These are phyloP conservation scores for Platanthera zijinensis DNA, from an alignment of 106 monocot species.

Conservation along the genomic window DNA sequence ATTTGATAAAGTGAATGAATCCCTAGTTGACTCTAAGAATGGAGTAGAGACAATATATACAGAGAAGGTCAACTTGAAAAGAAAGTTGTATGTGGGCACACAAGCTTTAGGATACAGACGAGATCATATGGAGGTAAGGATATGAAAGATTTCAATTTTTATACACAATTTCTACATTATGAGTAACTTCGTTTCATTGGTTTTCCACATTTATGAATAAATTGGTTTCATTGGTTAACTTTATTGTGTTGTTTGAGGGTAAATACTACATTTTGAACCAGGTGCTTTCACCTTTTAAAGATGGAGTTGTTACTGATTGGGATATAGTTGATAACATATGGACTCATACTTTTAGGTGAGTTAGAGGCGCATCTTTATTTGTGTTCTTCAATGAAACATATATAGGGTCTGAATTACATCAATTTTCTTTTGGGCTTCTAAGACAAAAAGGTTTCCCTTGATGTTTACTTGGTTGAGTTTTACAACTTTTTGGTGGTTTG, in stretches of 20 bases:
- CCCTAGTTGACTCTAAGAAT: slow-evolving; percentile 32
- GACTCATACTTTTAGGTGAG: slow-evolving; percentile 91
- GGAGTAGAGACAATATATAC: slow-evolving; percentile 20
- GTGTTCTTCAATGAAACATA: too few species aligned
- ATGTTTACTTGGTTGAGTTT: too few species aligned
- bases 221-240: not conserved
- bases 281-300: slow-evolving; percentile 88
- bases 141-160: not conserved
- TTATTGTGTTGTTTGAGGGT: not conserved
- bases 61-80: slow-evolving; percentile 38
- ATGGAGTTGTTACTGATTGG: slow-evolving; percentile 85
- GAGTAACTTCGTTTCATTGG: too few species aligned
- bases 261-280: slow-evolving; percentile 2
- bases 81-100: slow-evolving; percentile 59
- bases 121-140: slow-evolving; percentile 60
- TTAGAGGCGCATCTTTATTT: too few species aligned
- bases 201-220: not conserved
- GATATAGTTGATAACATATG: slow-evolving; percentile 91
- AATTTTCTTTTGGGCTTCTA: too few species aligned
- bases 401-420: too few species aligned
- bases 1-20: slow-evolving; percentile 57
- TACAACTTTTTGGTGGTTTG: too few species aligned
- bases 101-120: slow-evolving; percentile 59
- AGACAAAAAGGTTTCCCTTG: too few species aligned
- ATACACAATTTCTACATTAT: not conserved